Conservation (phyloP, 2,329 filamentous ascomycete species). For the Chalaropsis ovoidea region DNA sequence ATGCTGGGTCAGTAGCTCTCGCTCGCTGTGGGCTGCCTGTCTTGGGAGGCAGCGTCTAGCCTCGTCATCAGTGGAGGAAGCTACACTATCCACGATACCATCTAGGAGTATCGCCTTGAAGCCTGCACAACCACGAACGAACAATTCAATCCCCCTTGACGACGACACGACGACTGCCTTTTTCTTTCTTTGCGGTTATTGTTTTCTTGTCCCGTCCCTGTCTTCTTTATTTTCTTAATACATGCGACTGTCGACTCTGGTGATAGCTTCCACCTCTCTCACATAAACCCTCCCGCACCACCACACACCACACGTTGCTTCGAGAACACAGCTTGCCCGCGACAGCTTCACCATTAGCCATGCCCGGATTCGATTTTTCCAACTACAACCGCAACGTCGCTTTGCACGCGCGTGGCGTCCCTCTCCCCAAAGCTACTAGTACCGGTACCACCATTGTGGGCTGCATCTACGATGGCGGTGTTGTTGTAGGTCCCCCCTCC, state of each 20-base stretch:
- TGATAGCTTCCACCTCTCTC: constrained; percentile 23
- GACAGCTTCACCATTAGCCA: constrained; percentile 39
- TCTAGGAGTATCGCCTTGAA: neutral
- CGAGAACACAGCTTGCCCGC: neutral
- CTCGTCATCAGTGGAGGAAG: constrained; percentile 43
- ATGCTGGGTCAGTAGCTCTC: constrained; percentile 3
- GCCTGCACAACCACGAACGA: constrained; percentile 26
- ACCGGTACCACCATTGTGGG: constrained; percentile 98
- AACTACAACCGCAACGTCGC: constrained; percentile 99
- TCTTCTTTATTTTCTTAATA: constrained; percentile 1
- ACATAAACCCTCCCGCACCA: constrained; percentile 27
- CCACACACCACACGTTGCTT: no score
- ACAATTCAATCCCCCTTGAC: constrained; percentile 24
- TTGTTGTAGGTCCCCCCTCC: constrained; percentile 59
- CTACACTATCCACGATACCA: neutral
- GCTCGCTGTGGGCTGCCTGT: constrained; percentile 11
- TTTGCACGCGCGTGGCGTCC: constrained; percentile 85
- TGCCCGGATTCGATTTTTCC: constrained; percentile 98
- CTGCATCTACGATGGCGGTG: constrained; percentile 90
- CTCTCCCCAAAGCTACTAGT: constrained; percentile 92
- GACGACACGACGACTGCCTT: neutral
- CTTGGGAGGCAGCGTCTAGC: constrained; percentile 43
- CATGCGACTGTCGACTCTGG: constrained; percentile 2
- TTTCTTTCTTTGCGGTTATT: constrained; percentile 5
- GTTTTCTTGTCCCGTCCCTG: neutral